phyloP scores from a whole-genome alignment of 768 basidiomycete genomes.

The Calocybe gangraenosa region DNA sequence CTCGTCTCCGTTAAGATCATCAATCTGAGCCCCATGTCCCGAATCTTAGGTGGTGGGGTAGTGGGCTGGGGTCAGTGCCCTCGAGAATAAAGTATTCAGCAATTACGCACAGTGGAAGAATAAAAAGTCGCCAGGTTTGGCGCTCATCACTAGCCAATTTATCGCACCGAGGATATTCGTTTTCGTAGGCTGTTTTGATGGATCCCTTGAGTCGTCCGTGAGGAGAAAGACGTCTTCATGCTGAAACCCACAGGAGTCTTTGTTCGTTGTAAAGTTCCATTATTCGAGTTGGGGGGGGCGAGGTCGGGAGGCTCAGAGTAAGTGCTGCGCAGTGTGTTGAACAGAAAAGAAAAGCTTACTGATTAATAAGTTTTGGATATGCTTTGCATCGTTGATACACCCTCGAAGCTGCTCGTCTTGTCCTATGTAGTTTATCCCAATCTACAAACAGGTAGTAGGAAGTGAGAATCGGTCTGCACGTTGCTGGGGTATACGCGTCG shows the following conservation, averaged over 20 bases:
- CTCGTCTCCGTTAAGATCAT: conserved; percentile 75
- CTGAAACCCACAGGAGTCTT: conserved; percentile 45
- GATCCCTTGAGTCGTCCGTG: conserved; percentile 50
- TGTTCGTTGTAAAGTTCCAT: too few relatives aligned
- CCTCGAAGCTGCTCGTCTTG: conserved; percentile 61
- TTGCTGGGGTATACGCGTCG: too few relatives aligned
- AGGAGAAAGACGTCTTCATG: conserved; percentile 63
- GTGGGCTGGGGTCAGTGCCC: background rate
- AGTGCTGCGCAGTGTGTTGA: background rate
- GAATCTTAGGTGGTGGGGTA: too few relatives aligned
- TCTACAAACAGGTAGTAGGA: too few relatives aligned
- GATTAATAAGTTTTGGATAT: conserved; percentile 64
- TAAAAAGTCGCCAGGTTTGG: conserved; percentile 64
- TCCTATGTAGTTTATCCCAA: conserved; percentile 77
- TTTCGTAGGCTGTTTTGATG: conserved; percentile 38
- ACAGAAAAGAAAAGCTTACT: conserved; percentile 25
- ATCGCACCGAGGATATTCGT: conserved; percentile 46
- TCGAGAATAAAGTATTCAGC: background rate
- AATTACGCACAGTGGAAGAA: conserved; percentile 67
- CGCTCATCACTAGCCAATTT: conserved; percentile 63
- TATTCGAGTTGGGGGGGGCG: too few relatives aligned
- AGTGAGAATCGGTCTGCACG: too few relatives aligned
- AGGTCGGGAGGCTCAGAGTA: too few relatives aligned
- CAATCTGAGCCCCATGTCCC: conserved; percentile 91
- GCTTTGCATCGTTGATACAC: conserved; percentile 78